These are phyloP conservation scores for Adansonia madagascariensis DNA, from an alignment of 441 rosid genomes.

Conservation along the genomic window DNA sequence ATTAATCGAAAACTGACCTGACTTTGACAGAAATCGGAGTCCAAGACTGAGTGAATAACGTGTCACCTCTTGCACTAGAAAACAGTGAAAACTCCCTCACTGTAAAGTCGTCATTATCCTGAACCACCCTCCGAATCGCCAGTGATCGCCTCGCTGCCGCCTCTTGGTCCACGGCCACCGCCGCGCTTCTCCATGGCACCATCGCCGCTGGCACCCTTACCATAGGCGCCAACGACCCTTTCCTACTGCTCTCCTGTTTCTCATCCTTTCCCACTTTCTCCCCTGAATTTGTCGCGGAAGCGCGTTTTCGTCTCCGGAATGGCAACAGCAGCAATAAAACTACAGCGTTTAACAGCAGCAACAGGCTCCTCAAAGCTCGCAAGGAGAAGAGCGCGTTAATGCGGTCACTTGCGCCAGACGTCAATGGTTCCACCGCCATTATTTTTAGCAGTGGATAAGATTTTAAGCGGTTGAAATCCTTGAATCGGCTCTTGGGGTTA, in stretches of 20 bases:
- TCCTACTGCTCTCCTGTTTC: slow-evolving; percentile 43
- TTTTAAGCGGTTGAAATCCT: neutral
- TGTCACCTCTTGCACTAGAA: slow-evolving; percentile 56
- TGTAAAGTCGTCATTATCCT: slow-evolving; percentile 53
- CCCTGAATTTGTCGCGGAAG: slow-evolving; percentile 29
- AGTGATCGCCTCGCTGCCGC: slow-evolving; percentile 63
- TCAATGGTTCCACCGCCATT: slow-evolving; percentile 51
- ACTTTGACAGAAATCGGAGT: slow-evolving; percentile 48
- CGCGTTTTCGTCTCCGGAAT: slow-evolving; percentile 51
- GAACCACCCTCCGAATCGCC: slow-evolving; percentile 61
- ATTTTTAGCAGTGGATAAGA: neutral
- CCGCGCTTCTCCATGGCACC: slow-evolving; percentile 52
- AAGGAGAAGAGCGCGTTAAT: slow-evolving; percentile 66
- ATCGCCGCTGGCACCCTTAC: slow-evolving; percentile 49
- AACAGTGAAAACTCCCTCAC: slow-evolving; percentile 55
- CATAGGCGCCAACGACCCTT: slow-evolving; percentile 33
- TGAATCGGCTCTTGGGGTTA: neutral
- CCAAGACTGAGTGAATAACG: slow-evolving; percentile 84
- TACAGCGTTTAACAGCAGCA: slow-evolving; percentile 49
- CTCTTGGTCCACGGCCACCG: slow-evolving; percentile 55
- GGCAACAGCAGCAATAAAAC: slow-evolving; percentile 58
- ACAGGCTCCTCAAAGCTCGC: slow-evolving; percentile 50
- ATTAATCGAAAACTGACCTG: slow-evolving; percentile 45
- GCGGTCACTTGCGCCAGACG: slow-evolving; percentile 85
- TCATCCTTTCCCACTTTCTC: slow-evolving; percentile 47